Evolutionary conservation across 2,329 filamentous ascomycete species (phyloP).

Genomic region (Colletotrichum plurivorum): DNA sequence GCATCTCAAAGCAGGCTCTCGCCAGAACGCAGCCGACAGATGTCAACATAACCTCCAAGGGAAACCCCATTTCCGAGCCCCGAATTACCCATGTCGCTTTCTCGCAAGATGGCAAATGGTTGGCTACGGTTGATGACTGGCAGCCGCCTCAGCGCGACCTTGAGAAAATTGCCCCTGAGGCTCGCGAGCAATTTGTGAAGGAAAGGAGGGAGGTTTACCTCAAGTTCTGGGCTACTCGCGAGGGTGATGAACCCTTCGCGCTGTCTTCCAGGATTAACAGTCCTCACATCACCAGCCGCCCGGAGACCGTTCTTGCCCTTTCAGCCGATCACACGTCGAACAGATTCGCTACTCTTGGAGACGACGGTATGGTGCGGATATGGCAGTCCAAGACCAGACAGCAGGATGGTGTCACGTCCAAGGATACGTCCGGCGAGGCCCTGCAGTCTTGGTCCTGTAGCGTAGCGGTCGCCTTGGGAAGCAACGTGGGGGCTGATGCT

Average conservation of each 20-base stretch:
- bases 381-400: constrained; percentile 84
- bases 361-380: constrained; percentile 82
- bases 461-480: constrained; percentile 38
- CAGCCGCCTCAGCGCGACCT: constrained; percentile 79
- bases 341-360: constrained; percentile 88
- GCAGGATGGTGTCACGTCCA: constrained; percentile 76
- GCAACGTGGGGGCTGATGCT: constrained; percentile 52
- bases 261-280: constrained; percentile 87
- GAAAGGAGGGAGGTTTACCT: constrained; percentile 81
- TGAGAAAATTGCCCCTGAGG: constrained; percentile 56
- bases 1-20: constrained; percentile 88
- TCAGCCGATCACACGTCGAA: constrained; percentile 76
- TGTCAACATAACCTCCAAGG: constrained; percentile 80
- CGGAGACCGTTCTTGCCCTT: constrained; percentile 78
- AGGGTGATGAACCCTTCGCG: constrained; percentile 72
- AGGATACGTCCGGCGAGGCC: constrained; percentile 69
- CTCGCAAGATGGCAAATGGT: constrained; percentile 87
- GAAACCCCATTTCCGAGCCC: constrained; percentile 81
- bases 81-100: constrained; percentile 82
- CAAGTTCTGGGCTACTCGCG: constrained; percentile 88
- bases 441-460: constrained; percentile 83
- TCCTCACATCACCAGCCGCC: constrained; percentile 76
- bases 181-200: constrained; percentile 60
- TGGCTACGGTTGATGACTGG: constrained; percentile 95
- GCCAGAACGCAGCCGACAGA: constrained; percentile 90